A percentile compares a stretch with the other conserved stretches of the same genome.
These are phyloP conservation scores for Vinca minor DNA, from an alignment of 257 asterid species.

Conservation along the genomic window DNA sequence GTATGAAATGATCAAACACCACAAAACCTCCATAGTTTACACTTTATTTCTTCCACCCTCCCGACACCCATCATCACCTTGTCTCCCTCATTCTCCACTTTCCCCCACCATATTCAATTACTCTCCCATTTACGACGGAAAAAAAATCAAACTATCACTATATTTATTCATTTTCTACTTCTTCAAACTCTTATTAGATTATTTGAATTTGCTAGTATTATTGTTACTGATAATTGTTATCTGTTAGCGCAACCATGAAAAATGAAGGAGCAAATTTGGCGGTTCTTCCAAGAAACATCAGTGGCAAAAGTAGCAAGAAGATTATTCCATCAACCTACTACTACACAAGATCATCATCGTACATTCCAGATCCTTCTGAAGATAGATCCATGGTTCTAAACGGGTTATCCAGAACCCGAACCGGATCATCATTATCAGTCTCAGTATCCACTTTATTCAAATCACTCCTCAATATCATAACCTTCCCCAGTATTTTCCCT, in stretches of 20 bases:
- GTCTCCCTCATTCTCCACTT: slow-evolving; percentile 28
- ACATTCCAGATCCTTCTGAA: slow-evolving; percentile 15
- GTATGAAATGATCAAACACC: slow-evolving; percentile 41
- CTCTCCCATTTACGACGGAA: neutral
- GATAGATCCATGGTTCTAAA: slow-evolving; percentile 29
- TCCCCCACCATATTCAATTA: neutral
- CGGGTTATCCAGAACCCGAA: slow-evolving; percentile 11
- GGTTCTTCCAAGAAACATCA: slow-evolving; percentile 49
- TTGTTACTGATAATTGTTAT: too few species aligned
- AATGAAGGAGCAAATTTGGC: slow-evolving; percentile 14
- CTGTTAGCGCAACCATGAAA: too few species aligned
- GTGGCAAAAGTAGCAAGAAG: slow-evolving; percentile 48
- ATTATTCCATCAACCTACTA: slow-evolving; percentile 49
- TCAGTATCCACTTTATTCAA: slow-evolving; percentile 20
- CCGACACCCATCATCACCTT: slow-evolving; percentile 36
- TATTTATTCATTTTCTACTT: too few species aligned
- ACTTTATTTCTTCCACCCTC: slow-evolving; percentile 31
- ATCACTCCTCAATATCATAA: slow-evolving; percentile 2
- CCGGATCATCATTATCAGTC: too few species aligned
- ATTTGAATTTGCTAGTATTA: too few species aligned
- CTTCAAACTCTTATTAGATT: too few species aligned
- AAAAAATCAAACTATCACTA: too few species aligned
- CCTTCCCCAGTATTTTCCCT: slow-evolving; percentile 2
- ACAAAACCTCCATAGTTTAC: slow-evolving; percentile 36
- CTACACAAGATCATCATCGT: slow-evolving; percentile 27